Evolutionary conservation across 495 filamentous ascomycete species (phyloP), one percentile per base, ranked within the genome.

Genomic region (Neurospora pannonica): DNA sequence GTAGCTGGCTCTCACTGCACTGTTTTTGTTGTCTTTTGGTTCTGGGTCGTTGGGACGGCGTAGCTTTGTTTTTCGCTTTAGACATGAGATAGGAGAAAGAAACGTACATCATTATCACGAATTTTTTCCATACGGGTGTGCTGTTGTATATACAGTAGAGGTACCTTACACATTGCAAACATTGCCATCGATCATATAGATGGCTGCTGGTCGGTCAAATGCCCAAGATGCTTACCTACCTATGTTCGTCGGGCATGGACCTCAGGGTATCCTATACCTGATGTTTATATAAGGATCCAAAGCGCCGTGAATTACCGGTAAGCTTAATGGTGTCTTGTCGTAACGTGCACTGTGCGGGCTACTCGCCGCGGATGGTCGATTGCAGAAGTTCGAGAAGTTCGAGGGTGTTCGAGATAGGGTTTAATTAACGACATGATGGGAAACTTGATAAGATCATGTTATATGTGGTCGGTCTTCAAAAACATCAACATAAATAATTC

Each of bases 231-330:
- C 19, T 46, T 10, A 5, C 39, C 38, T 39, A 13, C 38, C 38
- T 42, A 42, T 17, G 17, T 42, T 60, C 4, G 5, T 28, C 24
- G 11, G 24, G 24, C 2, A 60, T 60, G 21, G 9, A 13, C 9
- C 10, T 60, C 10, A 15, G 48, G 11, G 48, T 15, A 13, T 31
- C 21, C 73, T 83, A 75, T 86, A 89, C 86, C 84, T 98, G 95
- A 81, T 98, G 93, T 78, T 94, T 97, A 83, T 97, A 83, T 99
- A 97, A 2, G 96, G 96, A 78, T 98, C 97, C 40, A 98, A 83
- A 43, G 97, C 96, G 71, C 97, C 96, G 15, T 98, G 87, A 70
- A 97, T 97, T 97, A 77, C 97, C 96, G 84, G 98, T 90, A 8
- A 99, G 83, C 75, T 97, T 97, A 77, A 98, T 97, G 0, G 96